Conservation (phyloP, 2,329 filamentous ascomycete genomes). For the Aspergillus ibericus region DNA sequence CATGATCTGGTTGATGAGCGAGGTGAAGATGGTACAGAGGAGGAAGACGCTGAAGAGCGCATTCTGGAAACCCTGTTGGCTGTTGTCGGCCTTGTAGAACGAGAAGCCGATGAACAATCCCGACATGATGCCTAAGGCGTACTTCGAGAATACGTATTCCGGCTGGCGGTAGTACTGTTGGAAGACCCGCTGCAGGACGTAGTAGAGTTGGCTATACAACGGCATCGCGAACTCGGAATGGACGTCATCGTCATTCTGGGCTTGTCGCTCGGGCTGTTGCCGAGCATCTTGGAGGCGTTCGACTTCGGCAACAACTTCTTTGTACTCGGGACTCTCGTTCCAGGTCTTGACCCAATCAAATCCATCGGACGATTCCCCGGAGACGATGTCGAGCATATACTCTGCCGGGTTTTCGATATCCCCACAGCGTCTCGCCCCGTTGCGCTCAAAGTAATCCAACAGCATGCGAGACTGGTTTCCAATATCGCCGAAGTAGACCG, state of each 20-base stretch:
- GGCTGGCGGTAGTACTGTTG: conserved; percentile 89
- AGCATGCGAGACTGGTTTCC: conserved; percentile 58
- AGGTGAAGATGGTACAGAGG: conserved; percentile 56
- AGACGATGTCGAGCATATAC: conserved; percentile 66
- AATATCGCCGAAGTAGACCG: conserved; percentile 67
- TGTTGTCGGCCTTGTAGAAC: conserved; percentile 70
- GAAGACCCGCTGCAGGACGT: conserved; percentile 73
- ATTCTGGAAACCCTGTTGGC: conserved; percentile 75
- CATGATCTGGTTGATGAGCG: conserved; percentile 60
- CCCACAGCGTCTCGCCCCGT: conserved; percentile 60
- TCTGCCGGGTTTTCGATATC: conserved; percentile 70
- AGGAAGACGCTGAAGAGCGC: conserved; percentile 85
- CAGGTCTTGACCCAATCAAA: conserved; percentile 64
- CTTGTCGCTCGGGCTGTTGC: conserved; percentile 48
- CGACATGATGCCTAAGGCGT: conserved; percentile 60
- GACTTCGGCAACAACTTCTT: conserved; percentile 59
- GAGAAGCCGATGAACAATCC: conserved; percentile 77
- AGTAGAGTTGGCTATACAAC: conserved; percentile 63
- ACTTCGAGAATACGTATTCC: conserved; percentile 81
- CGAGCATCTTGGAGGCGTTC: conserved; percentile 62
- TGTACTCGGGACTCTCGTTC: conserved; percentile 63
- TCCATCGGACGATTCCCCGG: conserved; percentile 48
- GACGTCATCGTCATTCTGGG: conserved; percentile 48
- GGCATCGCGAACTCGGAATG: conserved; percentile 77
- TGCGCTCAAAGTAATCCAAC: conserved; percentile 61